These are phyloP conservation scores for Silybum marianum DNA, from an alignment of 129 eudicot genomes.

Conservation along the genomic window DNA sequence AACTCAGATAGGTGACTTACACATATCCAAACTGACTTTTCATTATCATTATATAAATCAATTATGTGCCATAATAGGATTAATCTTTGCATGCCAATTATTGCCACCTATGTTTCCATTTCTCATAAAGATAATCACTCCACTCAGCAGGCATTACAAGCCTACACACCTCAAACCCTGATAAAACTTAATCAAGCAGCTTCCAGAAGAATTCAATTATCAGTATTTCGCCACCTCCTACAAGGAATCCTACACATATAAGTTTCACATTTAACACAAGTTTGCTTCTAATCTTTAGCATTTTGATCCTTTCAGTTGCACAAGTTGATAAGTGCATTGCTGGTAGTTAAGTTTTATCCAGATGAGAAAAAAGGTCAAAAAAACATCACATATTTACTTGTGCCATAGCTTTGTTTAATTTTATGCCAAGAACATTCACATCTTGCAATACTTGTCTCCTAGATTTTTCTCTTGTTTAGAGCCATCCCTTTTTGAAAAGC, in stretches of 20 bases:
- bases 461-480: background rate
- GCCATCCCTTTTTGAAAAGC: background rate
- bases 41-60: conserved; percentile 3
- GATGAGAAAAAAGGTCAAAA: background rate
- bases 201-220: conserved; percentile 1
- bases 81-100: no score
- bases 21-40: background rate
- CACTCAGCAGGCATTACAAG: no score
- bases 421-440: background rate
- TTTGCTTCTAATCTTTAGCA: background rate
- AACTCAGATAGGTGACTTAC: background rate
- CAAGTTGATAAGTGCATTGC: background rate
- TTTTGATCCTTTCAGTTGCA: conserved; percentile 2
- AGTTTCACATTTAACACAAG: no score
- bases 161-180: no score
- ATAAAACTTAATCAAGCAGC: background rate
- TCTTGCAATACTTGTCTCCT: background rate
- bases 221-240: no score
- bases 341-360: background rate
- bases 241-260: no score
- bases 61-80: background rate
- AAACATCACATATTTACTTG: background rate
- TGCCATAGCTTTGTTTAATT: background rate
- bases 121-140: no score
- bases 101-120: no score